phyloP scores from a whole-genome alignment of 257 asterid genomes.

The Leonotis leonurus region DNA sequence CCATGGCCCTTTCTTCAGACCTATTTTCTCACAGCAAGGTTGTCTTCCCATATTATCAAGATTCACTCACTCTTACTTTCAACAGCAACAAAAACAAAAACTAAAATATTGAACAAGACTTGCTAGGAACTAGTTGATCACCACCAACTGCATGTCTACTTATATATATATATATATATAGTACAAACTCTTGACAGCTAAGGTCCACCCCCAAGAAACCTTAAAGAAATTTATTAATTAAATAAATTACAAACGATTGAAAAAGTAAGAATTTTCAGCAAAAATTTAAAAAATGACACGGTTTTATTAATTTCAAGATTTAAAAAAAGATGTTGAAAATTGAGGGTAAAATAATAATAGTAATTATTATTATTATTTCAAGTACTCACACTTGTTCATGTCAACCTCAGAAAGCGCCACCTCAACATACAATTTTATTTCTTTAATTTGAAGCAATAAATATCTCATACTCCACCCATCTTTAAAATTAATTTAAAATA shows the following conservation, averaged over 20 bases:
- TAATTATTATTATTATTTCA: slow-evolving; percentile 4
- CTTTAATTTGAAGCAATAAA: slow-evolving; percentile 44
- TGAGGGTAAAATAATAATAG: slow-evolving; percentile 2
- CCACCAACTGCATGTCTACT: slow-evolving; percentile 15
- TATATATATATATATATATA: slow-evolving; percentile 15
- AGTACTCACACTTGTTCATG: slow-evolving; percentile 15
- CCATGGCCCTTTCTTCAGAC: slow-evolving; percentile 98
- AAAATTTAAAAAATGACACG: background rate
- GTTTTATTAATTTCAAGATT: background rate
- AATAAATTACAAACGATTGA: background rate
- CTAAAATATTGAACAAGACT: background rate
- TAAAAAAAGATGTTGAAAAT: background rate
- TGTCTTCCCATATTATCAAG: slow-evolving; percentile 63
- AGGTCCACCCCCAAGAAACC: slow-evolving; percentile 4
- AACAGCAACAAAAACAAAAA: background rate
- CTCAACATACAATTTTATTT: slow-evolving; percentile 30
- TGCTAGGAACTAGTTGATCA: background rate
- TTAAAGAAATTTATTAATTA: too few relatives aligned
- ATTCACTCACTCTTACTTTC: background rate
- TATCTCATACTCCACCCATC: slow-evolving; percentile 7
- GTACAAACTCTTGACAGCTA: background rate
- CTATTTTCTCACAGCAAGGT: slow-evolving; percentile 94
- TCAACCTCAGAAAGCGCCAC: slow-evolving; percentile 53
- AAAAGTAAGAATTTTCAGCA: background rate
- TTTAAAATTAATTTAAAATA: background rate